Evolutionary conservation across 2,329 filamentous ascomycete species (phyloP).

Genomic region (Aspergillus persii): DNA sequence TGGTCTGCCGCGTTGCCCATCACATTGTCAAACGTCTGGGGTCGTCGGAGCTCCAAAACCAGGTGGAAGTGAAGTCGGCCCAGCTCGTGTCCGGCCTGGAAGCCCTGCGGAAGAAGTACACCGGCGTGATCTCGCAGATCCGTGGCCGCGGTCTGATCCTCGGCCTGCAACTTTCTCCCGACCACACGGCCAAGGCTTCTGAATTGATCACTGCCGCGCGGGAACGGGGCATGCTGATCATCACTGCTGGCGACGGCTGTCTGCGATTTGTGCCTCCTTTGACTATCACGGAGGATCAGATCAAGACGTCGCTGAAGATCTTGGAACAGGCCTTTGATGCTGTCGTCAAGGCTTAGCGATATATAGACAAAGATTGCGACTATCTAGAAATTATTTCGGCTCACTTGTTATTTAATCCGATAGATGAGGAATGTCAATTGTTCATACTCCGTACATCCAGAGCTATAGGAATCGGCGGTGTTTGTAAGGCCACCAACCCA

Average conservation of each 20-base stretch:
- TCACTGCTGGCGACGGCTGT: slow-evolving; percentile 90
- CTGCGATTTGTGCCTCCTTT: slow-evolving; percentile 88
- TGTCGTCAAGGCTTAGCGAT: slow-evolving; percentile 41
- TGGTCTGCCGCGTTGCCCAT: slow-evolving; percentile 80
- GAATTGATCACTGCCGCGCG: slow-evolving; percentile 78
- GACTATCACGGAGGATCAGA: slow-evolving; percentile 76
- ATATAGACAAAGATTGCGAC: not conserved
- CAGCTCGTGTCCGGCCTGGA: slow-evolving; percentile 60
- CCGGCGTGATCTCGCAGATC: slow-evolving; percentile 72
- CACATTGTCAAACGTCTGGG: slow-evolving; percentile 78
- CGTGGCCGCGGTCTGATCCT: slow-evolving; percentile 82
- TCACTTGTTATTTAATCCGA: not conserved
- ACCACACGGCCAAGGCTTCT: slow-evolving; percentile 53
- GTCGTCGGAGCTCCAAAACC: slow-evolving; percentile 65
- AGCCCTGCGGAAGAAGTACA: slow-evolving; percentile 59
- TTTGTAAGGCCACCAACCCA: too few species aligned
- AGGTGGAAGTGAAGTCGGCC: slow-evolving; percentile 66
- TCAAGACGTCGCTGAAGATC: slow-evolving; percentile 72
- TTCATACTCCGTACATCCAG: not conserved
- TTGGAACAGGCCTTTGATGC: slow-evolving; percentile 65
- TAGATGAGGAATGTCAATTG: not conserved
- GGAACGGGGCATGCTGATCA: slow-evolving; percentile 82
- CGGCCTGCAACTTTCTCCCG: slow-evolving; percentile 75
- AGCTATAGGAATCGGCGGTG: not conserved
- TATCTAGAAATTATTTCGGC: not conserved